Evolutionary conservation across 73 alveolate genomes (phyloP).

Genomic region (Paramecium octaurelia): DNA sequence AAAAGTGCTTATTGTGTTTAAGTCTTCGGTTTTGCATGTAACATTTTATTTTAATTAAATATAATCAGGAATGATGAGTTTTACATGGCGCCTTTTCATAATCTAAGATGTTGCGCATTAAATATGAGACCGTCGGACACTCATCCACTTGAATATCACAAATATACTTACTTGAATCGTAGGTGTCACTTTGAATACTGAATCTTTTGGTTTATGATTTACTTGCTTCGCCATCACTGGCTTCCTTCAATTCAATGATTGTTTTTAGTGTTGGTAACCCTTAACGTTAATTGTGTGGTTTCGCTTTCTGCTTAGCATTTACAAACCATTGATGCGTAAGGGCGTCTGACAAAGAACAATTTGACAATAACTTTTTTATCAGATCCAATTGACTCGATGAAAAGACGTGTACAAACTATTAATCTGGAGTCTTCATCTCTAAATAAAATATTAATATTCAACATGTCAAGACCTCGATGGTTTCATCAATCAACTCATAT

Average conservation of each 20-base stretch:
- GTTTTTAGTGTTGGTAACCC: slow-evolving; percentile 33
- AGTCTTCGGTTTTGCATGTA: background rate
- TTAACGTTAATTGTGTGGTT: background rate
- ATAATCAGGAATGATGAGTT: slow-evolving; percentile 20
- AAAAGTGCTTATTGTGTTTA: background rate
- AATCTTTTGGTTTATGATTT: background rate
- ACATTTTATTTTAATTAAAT: background rate
- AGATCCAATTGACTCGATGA: slow-evolving; percentile 29
- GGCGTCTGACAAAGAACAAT: slow-evolving; percentile 4
- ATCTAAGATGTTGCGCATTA: slow-evolving; percentile 16
- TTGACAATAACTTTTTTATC: background rate
- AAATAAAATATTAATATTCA: background rate
- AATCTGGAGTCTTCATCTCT: slow-evolving; percentile 22
- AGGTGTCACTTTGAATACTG: background rate
- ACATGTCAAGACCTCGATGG: background rate
- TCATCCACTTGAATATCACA: background rate
- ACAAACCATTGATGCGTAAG: slow-evolving; percentile 16
- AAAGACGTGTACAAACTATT: background rate
- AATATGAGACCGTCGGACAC: background rate
- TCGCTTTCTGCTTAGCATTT: slow-evolving; percentile 31
- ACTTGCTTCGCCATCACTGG: slow-evolving; percentile 37
- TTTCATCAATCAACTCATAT: background rate
- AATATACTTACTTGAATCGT: background rate
- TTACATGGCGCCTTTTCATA: slow-evolving; percentile 38
- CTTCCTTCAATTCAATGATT: background rate